Conservation (phyloP, 164 flowering plant species). For the Piper betle region DNA sequence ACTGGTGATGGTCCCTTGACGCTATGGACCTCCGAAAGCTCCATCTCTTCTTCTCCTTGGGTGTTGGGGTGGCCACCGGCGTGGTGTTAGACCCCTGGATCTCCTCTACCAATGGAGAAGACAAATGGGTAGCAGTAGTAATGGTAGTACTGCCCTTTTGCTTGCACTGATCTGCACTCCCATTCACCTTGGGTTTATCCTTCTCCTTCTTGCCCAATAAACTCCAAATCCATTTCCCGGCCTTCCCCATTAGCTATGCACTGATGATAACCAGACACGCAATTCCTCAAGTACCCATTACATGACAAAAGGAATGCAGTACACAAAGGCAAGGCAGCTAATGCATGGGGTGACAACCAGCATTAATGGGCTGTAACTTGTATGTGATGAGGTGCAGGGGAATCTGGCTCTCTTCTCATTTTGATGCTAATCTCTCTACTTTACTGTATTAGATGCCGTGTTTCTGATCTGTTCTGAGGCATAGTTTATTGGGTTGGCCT, state of each 20-base stretch:
- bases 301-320: not conserved
- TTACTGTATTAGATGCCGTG: not conserved
- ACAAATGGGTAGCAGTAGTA: conserved; percentile 5
- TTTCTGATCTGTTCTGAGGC: conserved; percentile 8
- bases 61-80: conserved; percentile 35
- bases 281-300: conserved; percentile 1
- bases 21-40: conserved; percentile 72
- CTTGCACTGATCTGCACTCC: conserved; percentile 3
- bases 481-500: conserved; percentile 23
- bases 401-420: not conserved
- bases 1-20: conserved; percentile 16
- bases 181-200: conserved; percentile 24
- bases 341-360: not conserved
- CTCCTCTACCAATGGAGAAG: conserved; percentile 12
- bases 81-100: conserved; percentile 28
- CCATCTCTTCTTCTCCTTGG: conserved; percentile 80
- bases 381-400: not conserved
- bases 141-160: conserved; percentile 1
- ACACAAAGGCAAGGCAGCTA: not conserved
- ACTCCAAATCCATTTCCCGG: conserved; percentile 55
- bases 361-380: not conserved
- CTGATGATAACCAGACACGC: not conserved
- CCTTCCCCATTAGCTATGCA: conserved; percentile 40
- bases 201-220: conserved; percentile 26
- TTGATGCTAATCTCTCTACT: not conserved